Percentiles rank a stretch among this genome's conserved stretches.
phyloP scores from a whole-genome alignment of 352 stramenopile genomes.

The Pythium brachiatum region DNA sequence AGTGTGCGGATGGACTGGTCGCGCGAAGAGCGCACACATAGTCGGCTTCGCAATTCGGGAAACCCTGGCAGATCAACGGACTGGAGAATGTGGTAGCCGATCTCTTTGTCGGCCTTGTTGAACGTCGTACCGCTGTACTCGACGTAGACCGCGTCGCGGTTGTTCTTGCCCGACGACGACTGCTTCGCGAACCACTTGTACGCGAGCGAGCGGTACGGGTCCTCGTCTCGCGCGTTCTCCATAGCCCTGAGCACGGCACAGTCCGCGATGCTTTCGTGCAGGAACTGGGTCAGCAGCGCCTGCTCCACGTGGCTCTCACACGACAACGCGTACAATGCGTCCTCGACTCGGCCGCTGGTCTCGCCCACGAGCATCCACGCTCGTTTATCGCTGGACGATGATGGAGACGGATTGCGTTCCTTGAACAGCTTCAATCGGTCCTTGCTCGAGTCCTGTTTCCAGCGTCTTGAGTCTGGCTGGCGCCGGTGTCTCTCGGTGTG shows the following conservation, averaged over 20 bases:
- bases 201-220: conserved; percentile 17
- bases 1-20: conserved; percentile 22
- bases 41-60: neutral
- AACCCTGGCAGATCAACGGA: conserved; percentile 27
- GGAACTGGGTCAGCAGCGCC: conserved; percentile 9
- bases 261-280: conserved; percentile 8
- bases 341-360: conserved; percentile 8
- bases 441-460: conserved; percentile 39
- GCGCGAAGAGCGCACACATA: conserved; percentile 1
- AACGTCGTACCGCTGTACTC: conserved; percentile 41
- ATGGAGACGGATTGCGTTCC: conserved; percentile 25
- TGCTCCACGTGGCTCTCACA: conserved; percentile 17
- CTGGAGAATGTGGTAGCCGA: conserved; percentile 49
- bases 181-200: conserved; percentile 25
- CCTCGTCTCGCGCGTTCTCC: neutral
- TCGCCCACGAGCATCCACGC: conserved; percentile 8
- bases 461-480: conserved; percentile 32
- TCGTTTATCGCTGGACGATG: neutral
- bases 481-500: conserved; percentile 31
- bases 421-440: conserved; percentile 47
- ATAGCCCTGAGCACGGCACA: conserved; percentile 1
- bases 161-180: conserved; percentile 29
- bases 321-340: conserved; percentile 11
- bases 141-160: conserved; percentile 37
- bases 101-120: conserved; percentile 27